Evolutionary conservation across 768 basidiomycete genomes (phyloP).

Genomic region (Phanerodontia chrysosporium): DNA sequence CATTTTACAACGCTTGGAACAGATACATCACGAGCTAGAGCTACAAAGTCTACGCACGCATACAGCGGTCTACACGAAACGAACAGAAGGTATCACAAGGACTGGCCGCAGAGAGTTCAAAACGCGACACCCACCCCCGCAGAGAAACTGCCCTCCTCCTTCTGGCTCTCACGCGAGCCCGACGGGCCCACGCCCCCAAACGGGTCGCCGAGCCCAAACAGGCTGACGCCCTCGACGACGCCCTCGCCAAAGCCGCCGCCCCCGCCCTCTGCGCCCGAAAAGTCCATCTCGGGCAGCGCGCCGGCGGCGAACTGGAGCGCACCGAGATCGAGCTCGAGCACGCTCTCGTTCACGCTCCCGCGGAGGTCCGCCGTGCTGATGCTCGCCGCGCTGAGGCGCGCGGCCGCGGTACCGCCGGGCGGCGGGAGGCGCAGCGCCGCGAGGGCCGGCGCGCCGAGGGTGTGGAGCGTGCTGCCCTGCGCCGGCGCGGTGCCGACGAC

Average conservation of each 20-base stretch:
- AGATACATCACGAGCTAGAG: not conserved
- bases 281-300: not conserved
- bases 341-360: slow-evolving; percentile 1
- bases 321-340: slow-evolving; percentile 3
- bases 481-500: not conserved
- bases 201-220: not conserved
- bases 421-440: not conserved
- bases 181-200: not conserved
- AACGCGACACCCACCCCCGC: not conserved
- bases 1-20: too few species aligned
- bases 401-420: not conserved
- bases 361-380: slow-evolving; percentile 6
- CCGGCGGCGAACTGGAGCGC: not conserved
- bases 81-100: not conserved
- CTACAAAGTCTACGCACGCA: not conserved
- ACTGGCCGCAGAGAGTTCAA: not conserved
- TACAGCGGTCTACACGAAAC: too few species aligned
- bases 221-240: not conserved
- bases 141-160: not conserved
- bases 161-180: not conserved
- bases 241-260: not conserved
- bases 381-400: not conserved
- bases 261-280: not conserved
- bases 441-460: not conserved
- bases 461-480: not conserved